Evolutionary conservation across 495 filamentous ascomycete genomes (phyloP).

Genomic region (Aspergillus nanangensis): DNA sequence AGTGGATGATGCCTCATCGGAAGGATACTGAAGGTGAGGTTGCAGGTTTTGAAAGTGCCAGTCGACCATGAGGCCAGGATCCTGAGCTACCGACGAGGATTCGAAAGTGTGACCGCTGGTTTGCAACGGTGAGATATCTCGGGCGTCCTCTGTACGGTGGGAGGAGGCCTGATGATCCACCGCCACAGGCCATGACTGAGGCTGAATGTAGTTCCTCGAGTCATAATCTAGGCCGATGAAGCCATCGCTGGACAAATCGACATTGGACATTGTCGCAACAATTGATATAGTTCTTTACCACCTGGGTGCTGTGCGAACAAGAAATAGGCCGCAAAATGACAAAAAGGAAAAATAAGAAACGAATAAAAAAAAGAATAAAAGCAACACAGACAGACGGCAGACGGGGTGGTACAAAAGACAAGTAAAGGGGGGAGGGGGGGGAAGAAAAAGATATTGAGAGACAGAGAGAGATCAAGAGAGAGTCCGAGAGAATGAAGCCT

Average conservation of each 20-base stretch:
- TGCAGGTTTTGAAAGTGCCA: slow-evolving; percentile 53
- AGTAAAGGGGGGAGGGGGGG: not conserved
- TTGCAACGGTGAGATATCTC: slow-evolving; percentile 43
- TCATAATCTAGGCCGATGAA: slow-evolving; percentile 47
- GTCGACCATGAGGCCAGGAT: slow-evolving; percentile 43
- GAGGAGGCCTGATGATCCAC: slow-evolving; percentile 32
- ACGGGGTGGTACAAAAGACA: slow-evolving; percentile 4
- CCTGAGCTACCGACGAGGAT: slow-evolving; percentile 40
- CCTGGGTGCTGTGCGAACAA: slow-evolving; percentile 2
- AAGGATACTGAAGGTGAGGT: slow-evolving; percentile 40
- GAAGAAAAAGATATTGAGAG: slow-evolving; percentile 1
- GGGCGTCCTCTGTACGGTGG: slow-evolving; percentile 30
- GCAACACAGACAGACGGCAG: not conserved
- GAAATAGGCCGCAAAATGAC: slow-evolving; percentile 5
- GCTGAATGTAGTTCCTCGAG: slow-evolving; percentile 43
- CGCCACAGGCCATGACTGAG: slow-evolving; percentile 38
- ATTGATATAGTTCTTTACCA: no score
- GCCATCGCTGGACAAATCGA: slow-evolving; percentile 40
- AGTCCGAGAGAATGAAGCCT: slow-evolving; percentile 18
- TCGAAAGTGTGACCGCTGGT: slow-evolving; percentile 45
- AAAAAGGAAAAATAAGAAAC: slow-evolving; percentile 6
- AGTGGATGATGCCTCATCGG: slow-evolving; percentile 46
- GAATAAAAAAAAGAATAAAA: slow-evolving; percentile 4
- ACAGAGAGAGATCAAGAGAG: no score
- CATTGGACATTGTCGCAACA: slow-evolving; percentile 37